phyloP scores from a whole-genome alignment of 2,329 filamentous ascomycete species.

The Acrocalymma vagum region DNA sequence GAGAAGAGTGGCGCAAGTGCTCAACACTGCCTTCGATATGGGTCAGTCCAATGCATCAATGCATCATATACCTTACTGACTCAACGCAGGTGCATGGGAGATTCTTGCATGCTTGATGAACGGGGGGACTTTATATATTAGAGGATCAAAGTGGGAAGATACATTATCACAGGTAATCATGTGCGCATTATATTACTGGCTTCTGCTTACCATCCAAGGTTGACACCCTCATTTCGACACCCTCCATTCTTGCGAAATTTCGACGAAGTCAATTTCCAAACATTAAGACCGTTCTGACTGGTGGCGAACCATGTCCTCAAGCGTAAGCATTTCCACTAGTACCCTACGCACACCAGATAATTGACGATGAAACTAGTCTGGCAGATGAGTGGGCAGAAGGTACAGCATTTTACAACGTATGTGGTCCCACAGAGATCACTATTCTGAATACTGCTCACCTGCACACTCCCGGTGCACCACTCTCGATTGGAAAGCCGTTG shows the following conservation, averaged over 20 bases:
- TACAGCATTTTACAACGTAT: conserved; percentile 56
- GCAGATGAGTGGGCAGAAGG: conserved; percentile 62
- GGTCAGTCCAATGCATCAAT: conserved; percentile 51
- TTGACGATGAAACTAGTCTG: conserved; percentile 36
- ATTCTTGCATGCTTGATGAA: conserved; percentile 64
- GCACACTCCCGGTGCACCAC: conserved; percentile 53
- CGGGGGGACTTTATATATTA: conserved; percentile 61
- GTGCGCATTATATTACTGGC: no score
- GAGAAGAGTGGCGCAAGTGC: conserved; percentile 60
- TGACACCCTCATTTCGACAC: conserved; percentile 62
- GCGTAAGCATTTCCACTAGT: conserved; percentile 39
- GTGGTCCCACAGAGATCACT: conserved; percentile 66
- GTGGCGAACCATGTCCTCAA: conserved; percentile 59
- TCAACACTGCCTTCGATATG: conserved; percentile 68
- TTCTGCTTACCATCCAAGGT: conserved; percentile 44
- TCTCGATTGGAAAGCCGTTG: conserved; percentile 63
- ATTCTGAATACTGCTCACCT: conserved; percentile 65
- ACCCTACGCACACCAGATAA: not conserved
- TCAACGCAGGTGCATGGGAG: conserved; percentile 62
- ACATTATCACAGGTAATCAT: conserved; percentile 37
- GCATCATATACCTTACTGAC: conserved; percentile 6
- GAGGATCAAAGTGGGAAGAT: conserved; percentile 58
- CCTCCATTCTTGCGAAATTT: conserved; percentile 60
- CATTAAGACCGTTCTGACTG: conserved; percentile 61
- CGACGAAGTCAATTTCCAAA: conserved; percentile 56